Base-by-base conservation (phyloP, 2,329 filamentous ascomycete genomes). In the Pseudogymnoascus sp. region DNA sequence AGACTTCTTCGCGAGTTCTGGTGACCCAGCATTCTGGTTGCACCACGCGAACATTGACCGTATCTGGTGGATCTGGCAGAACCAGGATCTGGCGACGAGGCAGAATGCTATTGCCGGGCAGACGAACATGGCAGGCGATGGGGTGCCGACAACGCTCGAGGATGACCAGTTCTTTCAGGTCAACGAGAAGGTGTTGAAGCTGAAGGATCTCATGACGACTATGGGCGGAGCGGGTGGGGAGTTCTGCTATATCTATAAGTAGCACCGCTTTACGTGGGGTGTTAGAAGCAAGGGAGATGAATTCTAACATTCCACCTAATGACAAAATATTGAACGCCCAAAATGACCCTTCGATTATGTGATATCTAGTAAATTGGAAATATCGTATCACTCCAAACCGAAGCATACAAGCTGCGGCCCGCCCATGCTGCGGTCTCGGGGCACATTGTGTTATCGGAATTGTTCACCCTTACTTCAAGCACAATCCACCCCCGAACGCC, bases 41-140 rank as follows among this genome's bases (percentile, higher is more conserved):
- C 76, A 79, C 62, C 77, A 79, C 60, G 74, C 69, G 0, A 71
- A 76, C 63, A 73, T 79, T 58, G 77, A 79, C 62, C 70, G 77
- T 10, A 69, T 76, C 52, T 77, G 76, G 67, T 78, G 74, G 67
- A 74, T 79, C 63, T 79, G 76, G 76, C 76, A 78, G 68, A 76
- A 75, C 60, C 72, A 76, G 19, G 72, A 78, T 64, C 72, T 68
- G 67, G 68, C 39, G 68, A 72, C 39, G 63, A 60, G 67, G 8
- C 56, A 61, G 34, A 62, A 65, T 30, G 64, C 63, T 26, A 65
- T 70, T 38, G 63, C 70, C 70, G 71, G 72, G n/a, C 45, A 52
- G 45, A 52, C 45, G 10, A 23, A 52, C 13, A 30, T 52, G 45
- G 10, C 26, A 9, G 45, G 45, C 3, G 45, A 30, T 52, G 70